These are phyloP conservation scores for Eucalyptus erythrocorys DNA, from an alignment of 345 rosid genomes.

Conservation along the genomic window DNA sequence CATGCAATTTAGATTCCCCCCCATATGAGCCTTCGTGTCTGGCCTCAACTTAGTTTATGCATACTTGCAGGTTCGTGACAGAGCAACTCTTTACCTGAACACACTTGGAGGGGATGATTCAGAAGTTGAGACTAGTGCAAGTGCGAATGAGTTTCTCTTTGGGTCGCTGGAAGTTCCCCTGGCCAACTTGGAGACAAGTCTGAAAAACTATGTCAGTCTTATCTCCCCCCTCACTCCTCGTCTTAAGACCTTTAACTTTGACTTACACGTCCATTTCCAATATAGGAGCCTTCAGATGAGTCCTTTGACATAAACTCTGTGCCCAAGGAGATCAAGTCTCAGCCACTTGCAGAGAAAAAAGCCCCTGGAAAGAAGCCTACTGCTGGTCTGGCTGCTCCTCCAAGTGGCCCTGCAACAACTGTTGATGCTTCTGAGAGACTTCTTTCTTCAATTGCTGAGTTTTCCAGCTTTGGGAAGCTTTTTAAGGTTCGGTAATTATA, in stretches of 20 bases:
- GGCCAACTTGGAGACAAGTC: constrained; percentile 78
- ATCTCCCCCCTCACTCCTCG: background rate
- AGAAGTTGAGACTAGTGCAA: constrained; percentile 49
- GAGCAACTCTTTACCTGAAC: constrained; percentile 88
- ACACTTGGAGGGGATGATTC: constrained; percentile 63
- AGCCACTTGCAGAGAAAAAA: constrained; percentile 88
- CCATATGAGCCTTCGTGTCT: background rate
- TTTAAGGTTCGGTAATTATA: constrained; percentile 55
- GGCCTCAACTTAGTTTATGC: background rate
- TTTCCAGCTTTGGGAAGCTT: constrained; percentile 72
- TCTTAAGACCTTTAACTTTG: background rate
- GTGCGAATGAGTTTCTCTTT: constrained; percentile 63
- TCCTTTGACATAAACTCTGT: constrained; percentile 78
- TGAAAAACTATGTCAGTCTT: constrained; percentile 76
- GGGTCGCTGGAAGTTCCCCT: constrained; percentile 79
- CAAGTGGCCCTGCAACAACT: constrained; percentile 50
- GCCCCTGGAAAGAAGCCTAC: constrained; percentile 77
- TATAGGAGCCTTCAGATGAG: constrained; percentile 77
- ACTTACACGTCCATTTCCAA: constrained; percentile 1
- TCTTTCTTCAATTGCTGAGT: constrained; percentile 76
- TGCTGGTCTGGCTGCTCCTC: constrained; percentile 72
- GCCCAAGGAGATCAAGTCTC: constrained; percentile 78
- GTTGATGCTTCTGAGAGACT: constrained; percentile 75
- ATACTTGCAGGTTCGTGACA: constrained; percentile 77
- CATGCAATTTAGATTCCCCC: background rate